These are phyloP conservation scores for Spathaspora sp. DNA, from an alignment of 1,139 yeast genomes.

Conservation along the genomic window DNA sequence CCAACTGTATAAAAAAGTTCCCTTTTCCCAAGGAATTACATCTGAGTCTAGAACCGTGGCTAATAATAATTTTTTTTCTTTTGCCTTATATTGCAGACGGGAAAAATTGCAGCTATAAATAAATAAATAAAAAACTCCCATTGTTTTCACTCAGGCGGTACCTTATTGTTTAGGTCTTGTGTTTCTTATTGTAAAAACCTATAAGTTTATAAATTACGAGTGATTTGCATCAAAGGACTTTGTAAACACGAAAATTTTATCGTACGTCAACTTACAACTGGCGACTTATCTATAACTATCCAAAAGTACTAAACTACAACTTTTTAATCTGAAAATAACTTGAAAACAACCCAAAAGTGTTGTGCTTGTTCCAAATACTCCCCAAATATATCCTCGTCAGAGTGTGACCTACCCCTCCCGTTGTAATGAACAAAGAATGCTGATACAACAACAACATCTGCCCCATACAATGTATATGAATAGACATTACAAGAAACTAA, in stretches of 20 bases:
- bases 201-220: slow-evolving; percentile 2
- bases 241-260: slow-evolving; percentile 1
- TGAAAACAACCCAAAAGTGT: neutral
- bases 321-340: too few relatives aligned
- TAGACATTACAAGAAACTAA: slow-evolving; percentile 5
- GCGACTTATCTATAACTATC: too few relatives aligned
- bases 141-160: slow-evolving; percentile 1
- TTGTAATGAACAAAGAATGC: neutral
- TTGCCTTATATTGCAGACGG: neutral
- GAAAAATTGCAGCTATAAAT: neutral
- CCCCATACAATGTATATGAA: slow-evolving; percentile 5
- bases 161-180: neutral
- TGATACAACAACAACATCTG: neutral
- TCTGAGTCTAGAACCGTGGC: slow-evolving; percentile 1
- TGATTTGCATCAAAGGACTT: neutral
- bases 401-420: neutral
- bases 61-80: neutral
- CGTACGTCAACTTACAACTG: neutral
- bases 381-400: neutral
- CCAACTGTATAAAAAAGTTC: too few relatives aligned
- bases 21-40: neutral
- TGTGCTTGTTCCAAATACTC: neutral
- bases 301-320: neutral
- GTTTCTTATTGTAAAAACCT: neutral
- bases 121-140: too few relatives aligned